Evolutionary conservation across 2,329 filamentous ascomycete genomes (phyloP), one percentile per base, ranked within the genome.

Genomic region (Remersonia thermophila): DNA sequence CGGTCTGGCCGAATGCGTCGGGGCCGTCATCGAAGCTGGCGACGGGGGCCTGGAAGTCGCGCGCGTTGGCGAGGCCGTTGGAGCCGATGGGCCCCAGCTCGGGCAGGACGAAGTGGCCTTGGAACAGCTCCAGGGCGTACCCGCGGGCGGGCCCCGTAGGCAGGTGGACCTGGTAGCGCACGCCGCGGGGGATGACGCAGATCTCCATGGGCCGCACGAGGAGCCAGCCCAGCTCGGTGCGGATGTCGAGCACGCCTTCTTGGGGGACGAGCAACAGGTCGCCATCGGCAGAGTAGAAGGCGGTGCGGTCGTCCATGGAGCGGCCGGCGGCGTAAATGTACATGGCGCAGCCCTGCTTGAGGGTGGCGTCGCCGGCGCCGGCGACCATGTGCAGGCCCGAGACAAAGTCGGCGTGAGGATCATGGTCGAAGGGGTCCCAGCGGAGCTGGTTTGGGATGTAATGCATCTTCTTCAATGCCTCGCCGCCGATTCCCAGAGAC

Each of bases 261-360:
- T 89, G 83, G 2, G 80, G 68, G 11, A 89, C 80, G 43, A 89
- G 77, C 38, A 87, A 58, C 48, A 84, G 71, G 54, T 89, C 83
- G 10, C 83, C 83, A 52, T 89, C 83, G 0, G 84, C 80, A 3
- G 80, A 87, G 65, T 89, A 93, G 55, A 87, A 93, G 0, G 83
- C 83, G 33, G 79, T 67, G 27, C 72, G 71, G n/a, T 67, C 60
- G 33, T 67, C 66, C 86, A 94, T 93, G 52, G 78, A 76, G 54
- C 73, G 78, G 14, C 82, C 83, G 0, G 80, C 83, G 1, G 81
- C 79, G 52, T 83, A 93, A 38, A 91, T 73, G 56, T 82, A 78
- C 41, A 91, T 85, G 15, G 82, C 85, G 29, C 93, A 50, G 0
- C 86, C 86, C 13, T 72, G 66, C 60, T 93, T 93, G 55, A 80